Evolutionary conservation across 2,329 filamentous ascomycete species (phyloP).

Genomic region (Diaporthe destruens): DNA sequence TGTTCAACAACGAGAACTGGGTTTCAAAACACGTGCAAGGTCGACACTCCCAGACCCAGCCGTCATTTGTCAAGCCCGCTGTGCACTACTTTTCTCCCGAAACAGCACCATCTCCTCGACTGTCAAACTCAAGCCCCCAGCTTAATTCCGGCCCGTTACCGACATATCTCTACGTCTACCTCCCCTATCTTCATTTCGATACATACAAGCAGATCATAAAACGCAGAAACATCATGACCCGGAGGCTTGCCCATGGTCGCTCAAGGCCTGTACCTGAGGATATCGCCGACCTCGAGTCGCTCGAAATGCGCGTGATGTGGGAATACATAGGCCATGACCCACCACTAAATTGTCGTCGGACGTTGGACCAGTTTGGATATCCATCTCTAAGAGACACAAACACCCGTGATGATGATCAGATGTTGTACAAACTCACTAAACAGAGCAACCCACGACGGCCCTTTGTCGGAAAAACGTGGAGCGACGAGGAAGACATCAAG

Average conservation of each 20-base stretch:
- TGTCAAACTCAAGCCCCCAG: constrained; percentile 40
- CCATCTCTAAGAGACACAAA: constrained; percentile 71
- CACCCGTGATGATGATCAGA: constrained; percentile 74
- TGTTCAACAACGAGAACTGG: constrained; percentile 59
- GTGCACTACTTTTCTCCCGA: constrained; percentile 54
- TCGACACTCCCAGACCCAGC: constrained; percentile 54
- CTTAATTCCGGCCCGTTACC: constrained; percentile 35
- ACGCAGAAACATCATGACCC: constrained; percentile 66
- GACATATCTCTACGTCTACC: constrained; percentile 62
- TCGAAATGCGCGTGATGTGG: constrained; percentile 73
- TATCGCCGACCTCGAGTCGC: constrained; percentile 65
- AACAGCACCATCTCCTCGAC: constrained; percentile 45
- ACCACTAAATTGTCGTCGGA: constrained; percentile 71
- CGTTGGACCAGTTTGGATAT: constrained; percentile 74
- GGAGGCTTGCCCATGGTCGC: constrained; percentile 65
- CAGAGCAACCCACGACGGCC: constrained; percentile 49
- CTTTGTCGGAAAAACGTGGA: constrained; percentile 21
- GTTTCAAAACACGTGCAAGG: constrained; percentile 56
- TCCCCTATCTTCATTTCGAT: constrained; percentile 75
- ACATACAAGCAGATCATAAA: constrained; percentile 70
- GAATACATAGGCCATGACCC: constrained; percentile 71
- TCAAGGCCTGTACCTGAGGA: constrained; percentile 67
- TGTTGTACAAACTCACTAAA: constrained; percentile 75
- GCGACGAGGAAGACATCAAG: constrained; percentile 41
- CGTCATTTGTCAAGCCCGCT: constrained; percentile 55